Evolutionary conservation across 148 eudicot genomes (phyloP).

Genomic region (Silene uniflora): DNA sequence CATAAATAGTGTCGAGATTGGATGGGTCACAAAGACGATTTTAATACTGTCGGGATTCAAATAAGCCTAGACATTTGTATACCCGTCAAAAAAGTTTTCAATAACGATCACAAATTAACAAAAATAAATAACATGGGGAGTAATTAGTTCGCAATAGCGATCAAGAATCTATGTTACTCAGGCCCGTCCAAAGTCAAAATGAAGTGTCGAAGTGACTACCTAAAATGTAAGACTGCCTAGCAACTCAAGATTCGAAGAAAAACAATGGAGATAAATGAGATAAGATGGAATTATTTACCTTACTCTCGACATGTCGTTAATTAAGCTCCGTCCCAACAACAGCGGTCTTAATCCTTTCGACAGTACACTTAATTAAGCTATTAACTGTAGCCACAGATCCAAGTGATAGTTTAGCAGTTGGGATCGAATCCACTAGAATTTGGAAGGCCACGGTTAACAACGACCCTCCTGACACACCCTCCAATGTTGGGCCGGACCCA

Average conservation of each 20-base stretch:
- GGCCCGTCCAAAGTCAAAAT: too few relatives aligned
- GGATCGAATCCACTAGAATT: conserved; percentile 88
- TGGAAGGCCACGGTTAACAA: conserved; percentile 90
- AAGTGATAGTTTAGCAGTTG: conserved; percentile 88
- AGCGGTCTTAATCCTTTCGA: conserved; percentile 81
- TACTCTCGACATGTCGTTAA: conserved; percentile 24
- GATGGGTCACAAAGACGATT: too few relatives aligned
- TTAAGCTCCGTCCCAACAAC: conserved; percentile 46
- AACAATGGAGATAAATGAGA: too few relatives aligned
- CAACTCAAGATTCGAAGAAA: too few relatives aligned
- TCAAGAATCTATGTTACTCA: neutral
- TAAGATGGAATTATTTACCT: conserved; percentile 7
- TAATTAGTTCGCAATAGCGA: neutral
- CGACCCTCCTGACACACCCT: conserved; percentile 68
- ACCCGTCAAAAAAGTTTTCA: too few relatives aligned
- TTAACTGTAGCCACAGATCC: conserved; percentile 98
- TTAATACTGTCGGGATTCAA: too few relatives aligned
- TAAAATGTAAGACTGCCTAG: too few relatives aligned
- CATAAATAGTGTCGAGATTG: neutral
- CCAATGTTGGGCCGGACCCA: neutral
- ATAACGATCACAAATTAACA: too few relatives aligned
- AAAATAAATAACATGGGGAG: too few relatives aligned
- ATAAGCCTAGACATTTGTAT: too few relatives aligned
- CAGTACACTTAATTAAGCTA: conserved; percentile 93
- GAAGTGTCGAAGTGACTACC: too few relatives aligned